Evolutionary conservation across 2,329 filamentous ascomycete species (phyloP), one percentile per base, ranked within the genome.

Genomic region (Aspergillus luchuensis): DNA sequence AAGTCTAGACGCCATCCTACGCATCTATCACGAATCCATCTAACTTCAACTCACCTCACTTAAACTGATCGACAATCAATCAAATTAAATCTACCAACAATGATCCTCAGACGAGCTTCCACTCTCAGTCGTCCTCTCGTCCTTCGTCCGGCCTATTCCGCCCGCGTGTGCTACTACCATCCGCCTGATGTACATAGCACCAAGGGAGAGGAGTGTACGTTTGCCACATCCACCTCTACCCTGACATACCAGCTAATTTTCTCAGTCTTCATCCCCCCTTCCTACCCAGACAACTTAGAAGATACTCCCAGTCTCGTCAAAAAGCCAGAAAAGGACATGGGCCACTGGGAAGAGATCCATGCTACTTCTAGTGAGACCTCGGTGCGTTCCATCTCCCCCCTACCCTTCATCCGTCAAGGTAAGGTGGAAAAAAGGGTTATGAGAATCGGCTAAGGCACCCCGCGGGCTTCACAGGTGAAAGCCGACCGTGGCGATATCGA

Each of bases 401-500:
- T 17, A 4, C 5, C 11, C 3, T 48, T 25, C 33, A 13, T n/a
- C 15, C 15, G 7, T 17, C 33, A 15, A 15, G 10, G 15, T 25
- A 10, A 17, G 10, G 10, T 15, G 19, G 5, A 8, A 19, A 19
- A 19, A 19, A 19, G 2, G 1, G 17, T 30, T 11, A 3, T 23
- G 25, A 15, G 8, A 11, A 17, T 33, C 13, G 1, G 19, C 38
- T 43, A 43, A 28, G 23, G 8, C 15, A 45, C 39, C 17, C 17
- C 17, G 17, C 17, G 17, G 17, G 17, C 17, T 19, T 2, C 17
- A 28, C 54, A 64, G 62, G 57, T 64, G 6, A 64, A 64, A 54
- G 63, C 63, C 30, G 63, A 64, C 36, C 63, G 63, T 7, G 63
- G 63, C 17, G 63, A 64, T 17, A 56, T 64, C 30, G 23, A 57